A percentile compares a stretch with the other conserved stretches of the same genome.
phyloP scores from a whole-genome alignment of 306 rosid genomes.

The Fragaria nilgerrensis region DNA sequence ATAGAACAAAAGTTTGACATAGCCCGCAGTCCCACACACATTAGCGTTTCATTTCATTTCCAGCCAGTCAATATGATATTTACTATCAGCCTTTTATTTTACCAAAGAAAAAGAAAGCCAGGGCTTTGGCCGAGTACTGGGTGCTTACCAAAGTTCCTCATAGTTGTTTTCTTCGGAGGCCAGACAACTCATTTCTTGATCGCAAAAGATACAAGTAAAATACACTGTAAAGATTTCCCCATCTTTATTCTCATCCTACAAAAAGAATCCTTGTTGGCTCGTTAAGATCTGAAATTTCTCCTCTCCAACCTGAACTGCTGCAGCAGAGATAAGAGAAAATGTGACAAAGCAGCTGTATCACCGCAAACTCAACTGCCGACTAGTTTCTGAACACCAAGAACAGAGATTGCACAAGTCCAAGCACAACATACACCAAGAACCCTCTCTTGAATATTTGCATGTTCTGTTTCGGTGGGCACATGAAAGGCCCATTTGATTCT shows the following conservation, averaged over 20 bases:
- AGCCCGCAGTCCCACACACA: background rate
- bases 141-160: background rate
- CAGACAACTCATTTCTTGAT: background rate
- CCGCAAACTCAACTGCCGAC: background rate
- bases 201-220: background rate
- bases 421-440: background rate
- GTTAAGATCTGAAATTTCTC: background rate
- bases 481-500: background rate
- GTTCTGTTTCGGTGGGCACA: background rate
- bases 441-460: background rate
- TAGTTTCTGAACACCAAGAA: background rate
- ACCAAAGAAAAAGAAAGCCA: background rate
- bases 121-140: background rate
- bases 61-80: background rate
- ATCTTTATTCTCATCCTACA: background rate
- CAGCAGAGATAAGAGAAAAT: background rate
- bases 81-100: background rate
- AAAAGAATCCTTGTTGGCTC: background rate
- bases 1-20: background rate
- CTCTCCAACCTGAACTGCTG: background rate
- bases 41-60: background rate
- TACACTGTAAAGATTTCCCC: background rate
- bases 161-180: background rate
- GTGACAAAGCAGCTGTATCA: background rate
- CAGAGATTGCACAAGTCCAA: background rate